Base-by-base conservation (phyloP, 768 basidiomycete species). In the Austroboletus festivus region DNA sequence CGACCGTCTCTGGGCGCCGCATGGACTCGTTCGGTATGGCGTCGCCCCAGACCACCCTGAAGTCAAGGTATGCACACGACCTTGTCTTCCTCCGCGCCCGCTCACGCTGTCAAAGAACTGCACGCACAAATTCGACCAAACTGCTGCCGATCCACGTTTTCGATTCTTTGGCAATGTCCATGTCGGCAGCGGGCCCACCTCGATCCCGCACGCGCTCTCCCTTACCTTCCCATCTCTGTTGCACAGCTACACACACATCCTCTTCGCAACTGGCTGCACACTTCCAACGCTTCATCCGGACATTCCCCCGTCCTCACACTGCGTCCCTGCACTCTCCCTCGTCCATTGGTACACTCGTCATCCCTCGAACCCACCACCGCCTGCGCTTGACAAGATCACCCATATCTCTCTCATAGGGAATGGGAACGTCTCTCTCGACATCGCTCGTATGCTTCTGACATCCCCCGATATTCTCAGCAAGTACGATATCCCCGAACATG, bases 11-110 rank as follows among this genome's bases (percentile, higher is more conserved):
- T 97, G 94, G 80, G 84, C 92, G 23, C 95, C 95, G 11, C 90
- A 96, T 62, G 96, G 96, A 1, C 77, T 98, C 1, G 93, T 96
- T 4, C 76, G 96, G 38, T 99, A 94, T 61, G 94, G 96, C 0
- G 94, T 99, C 13, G 95, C 96, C 11, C 95, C 95, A 38, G 95
- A 98, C 71, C 95, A 98, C 68, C 93, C 96, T 10, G 95, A 97
- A 72, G 94, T 98, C 67, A 99, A 97, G 81, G 95, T 59, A 44
- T 46, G 51, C 35, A 26, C 38, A 16, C 26, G 24, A 15, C 46
- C 21, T 40, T 38, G 18, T 10, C 47, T 3, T 44, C 42, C 37
- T 42, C 48, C 19, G 35, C 42, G 47, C 23, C 19, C 18, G 42
- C 60, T 63, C 35, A 57, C 48, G 2, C 15, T 10, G 19, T n/a